phyloP scores from a whole-genome alignment of 163 green algal species.

The Picocystis sp. region DNA sequence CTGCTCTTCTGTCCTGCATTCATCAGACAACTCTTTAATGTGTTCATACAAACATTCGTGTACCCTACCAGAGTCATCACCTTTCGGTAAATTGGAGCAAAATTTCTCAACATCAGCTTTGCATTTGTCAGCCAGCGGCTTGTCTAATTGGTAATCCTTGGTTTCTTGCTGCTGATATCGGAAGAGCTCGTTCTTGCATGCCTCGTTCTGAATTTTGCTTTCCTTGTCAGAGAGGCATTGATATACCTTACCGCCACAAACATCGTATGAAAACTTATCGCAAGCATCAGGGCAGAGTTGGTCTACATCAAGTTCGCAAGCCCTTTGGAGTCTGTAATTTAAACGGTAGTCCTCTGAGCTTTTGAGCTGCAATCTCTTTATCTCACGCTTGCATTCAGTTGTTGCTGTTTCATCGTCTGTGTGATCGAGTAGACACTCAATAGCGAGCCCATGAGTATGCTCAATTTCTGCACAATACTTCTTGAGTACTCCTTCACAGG shows the following conservation, averaged over 20 bases:
- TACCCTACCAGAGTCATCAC: constrained; percentile 26
- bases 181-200: constrained; percentile 60
- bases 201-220: constrained; percentile 41
- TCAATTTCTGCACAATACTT: constrained; percentile 41
- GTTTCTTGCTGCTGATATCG: constrained; percentile 62
- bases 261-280: constrained; percentile 17
- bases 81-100: constrained; percentile 34
- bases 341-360: constrained; percentile 54
- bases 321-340: constrained; percentile 56
- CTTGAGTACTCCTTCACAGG: constrained; percentile 35
- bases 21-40: constrained; percentile 28
- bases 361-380: constrained; percentile 35
- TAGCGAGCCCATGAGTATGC: constrained; percentile 40
- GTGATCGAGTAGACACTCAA: constrained; percentile 36
- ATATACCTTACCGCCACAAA: constrained; percentile 53
- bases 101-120: constrained; percentile 39
- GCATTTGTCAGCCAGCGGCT: constrained; percentile 15
- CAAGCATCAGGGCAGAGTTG: constrained; percentile 41
- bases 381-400: constrained; percentile 32
- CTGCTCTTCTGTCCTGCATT: constrained; percentile 47
- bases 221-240: constrained; percentile 57
- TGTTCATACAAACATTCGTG: constrained; percentile 54
- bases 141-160: constrained; percentile 20
- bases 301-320: constrained; percentile 44
- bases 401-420: constrained; percentile 30